Evolutionary conservation across 2,329 filamentous ascomycete species (phyloP), one percentile per base, ranked within the genome.

Genomic region (Sporothrix protearum): DNA sequence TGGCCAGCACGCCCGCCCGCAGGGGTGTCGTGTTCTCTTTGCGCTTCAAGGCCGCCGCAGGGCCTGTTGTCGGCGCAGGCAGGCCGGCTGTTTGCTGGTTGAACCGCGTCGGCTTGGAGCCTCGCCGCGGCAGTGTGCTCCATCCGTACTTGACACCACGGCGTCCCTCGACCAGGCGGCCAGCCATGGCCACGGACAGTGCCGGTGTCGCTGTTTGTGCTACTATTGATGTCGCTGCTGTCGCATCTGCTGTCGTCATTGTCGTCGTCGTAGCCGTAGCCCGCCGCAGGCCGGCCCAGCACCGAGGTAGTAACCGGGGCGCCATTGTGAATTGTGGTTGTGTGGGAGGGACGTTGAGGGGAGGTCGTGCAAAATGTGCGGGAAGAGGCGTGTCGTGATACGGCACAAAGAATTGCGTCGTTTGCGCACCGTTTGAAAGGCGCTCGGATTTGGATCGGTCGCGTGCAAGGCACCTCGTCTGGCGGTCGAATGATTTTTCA

Each of bases 1-100:
- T 86, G 14, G 92, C 94, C 63, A 99, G 86, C 9, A 93, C 90
- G 39, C 96, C 96, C 1, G 94, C 90, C 36, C 96, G 91, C 55
- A 89, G 77, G 0, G 88, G 88, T 16, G 88, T 87, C 19, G 87
- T 88, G 75, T 82, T 83, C 75, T 84, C 86, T 76, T 84, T 86
- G 64, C 88, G 86, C 80, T 82, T 81, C 73, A 90, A 84, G 7
- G 88, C 88, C 10, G 88, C 88, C 1, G 86, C 87, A 1, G 87
- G 87, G 0, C 88, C 87, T 8, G 85, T 83, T 10, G 86, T 86
- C 63, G 85, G 87, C 4, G 78, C 79, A 1, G 88, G 88, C 1
- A 91, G 83, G 51, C 87, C 88, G 0, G 85, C 78, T 61, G 83
- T 84, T 61, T 81, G 78, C 78, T 88, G 86, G 80, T 90, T 90